These are phyloP conservation scores for Aspergillus coremiiformis DNA, from an alignment of 495 filamentous ascomycete species.

Conservation along the genomic window DNA sequence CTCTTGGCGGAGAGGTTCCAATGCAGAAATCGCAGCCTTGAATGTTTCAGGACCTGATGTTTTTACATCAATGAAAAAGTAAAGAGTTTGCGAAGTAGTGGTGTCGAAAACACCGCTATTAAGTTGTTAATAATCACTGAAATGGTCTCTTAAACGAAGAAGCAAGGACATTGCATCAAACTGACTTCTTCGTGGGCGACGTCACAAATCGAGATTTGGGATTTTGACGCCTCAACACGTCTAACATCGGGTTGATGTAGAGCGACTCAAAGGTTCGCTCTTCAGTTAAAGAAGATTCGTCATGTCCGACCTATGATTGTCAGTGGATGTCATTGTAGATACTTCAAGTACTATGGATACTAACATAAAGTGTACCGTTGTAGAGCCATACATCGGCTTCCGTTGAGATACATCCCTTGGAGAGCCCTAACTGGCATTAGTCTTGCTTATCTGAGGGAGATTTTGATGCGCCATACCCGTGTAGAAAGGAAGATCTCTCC, in stretches of 20 bases:
- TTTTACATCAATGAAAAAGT: slow-evolving; percentile 70
- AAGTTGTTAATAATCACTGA: neutral
- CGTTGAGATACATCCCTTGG: slow-evolving; percentile 59
- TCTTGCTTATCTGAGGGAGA: neutral
- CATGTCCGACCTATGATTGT: slow-evolving; percentile 44
- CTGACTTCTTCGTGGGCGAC: slow-evolving; percentile 34
- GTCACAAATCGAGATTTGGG: slow-evolving; percentile 31
- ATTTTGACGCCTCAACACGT: slow-evolving; percentile 46
- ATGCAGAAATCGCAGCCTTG: slow-evolving; percentile 50
- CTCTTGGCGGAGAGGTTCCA: slow-evolving; percentile 55
- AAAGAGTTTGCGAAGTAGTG: slow-evolving; percentile 51
- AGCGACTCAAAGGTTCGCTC: slow-evolving; percentile 48
- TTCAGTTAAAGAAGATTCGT: slow-evolving; percentile 39
- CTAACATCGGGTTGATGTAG: slow-evolving; percentile 50
- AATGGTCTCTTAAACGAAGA: neutral
- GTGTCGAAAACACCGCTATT: slow-evolving; percentile 42
- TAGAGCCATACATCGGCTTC: slow-evolving; percentile 89
- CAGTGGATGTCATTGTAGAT: neutral
- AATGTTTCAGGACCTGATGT: slow-evolving; percentile 43
- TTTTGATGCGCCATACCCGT: slow-evolving; percentile 25
- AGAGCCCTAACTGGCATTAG: slow-evolving; percentile 20
- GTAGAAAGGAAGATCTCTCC: slow-evolving; percentile 44
- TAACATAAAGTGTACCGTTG: slow-evolving; percentile 52
- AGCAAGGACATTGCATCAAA: neutral
- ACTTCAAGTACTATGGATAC: too few relatives aligned